These are phyloP conservation scores for Boletus huronensis DNA, from an alignment of 768 basidiomycete genomes.

Conservation along the genomic window DNA sequence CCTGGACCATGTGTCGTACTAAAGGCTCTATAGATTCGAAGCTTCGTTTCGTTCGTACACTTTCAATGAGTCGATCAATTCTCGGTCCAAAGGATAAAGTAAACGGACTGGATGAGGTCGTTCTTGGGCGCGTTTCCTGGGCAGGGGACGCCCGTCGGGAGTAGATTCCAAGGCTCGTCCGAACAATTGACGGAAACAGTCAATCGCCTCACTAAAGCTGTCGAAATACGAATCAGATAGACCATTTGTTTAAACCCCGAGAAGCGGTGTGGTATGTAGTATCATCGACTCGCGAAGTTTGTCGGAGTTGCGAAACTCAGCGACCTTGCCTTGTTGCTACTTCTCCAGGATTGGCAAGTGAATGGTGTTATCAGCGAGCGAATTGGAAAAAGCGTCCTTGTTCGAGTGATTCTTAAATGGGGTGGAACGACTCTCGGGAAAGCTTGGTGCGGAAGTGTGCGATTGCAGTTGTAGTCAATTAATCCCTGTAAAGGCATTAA, in stretches of 20 bases:
- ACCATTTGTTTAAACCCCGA: background rate
- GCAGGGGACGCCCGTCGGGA: background rate
- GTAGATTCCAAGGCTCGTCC: too few relatives aligned
- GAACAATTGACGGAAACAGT: too few relatives aligned
- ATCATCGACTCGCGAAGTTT: background rate
- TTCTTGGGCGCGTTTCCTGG: background rate
- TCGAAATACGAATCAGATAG: too few relatives aligned
- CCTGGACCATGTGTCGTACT: too few relatives aligned
- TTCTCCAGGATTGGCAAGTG: background rate
- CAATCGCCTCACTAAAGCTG: too few relatives aligned
- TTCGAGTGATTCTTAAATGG: too few relatives aligned
- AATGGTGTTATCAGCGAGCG: background rate
- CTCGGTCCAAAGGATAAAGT: too few relatives aligned
- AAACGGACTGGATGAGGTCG: too few relatives aligned
- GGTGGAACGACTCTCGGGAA: background rate
- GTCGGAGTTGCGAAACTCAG: slow-evolving; percentile 1
- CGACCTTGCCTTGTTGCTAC: background rate
- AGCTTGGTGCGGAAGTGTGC: too few relatives aligned
- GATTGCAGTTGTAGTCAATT: background rate
- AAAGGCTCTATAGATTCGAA: too few relatives aligned
- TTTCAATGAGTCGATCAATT: too few relatives aligned
- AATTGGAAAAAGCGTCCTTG: background rate
- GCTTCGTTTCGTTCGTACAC: too few relatives aligned
- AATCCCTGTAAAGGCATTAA: background rate
- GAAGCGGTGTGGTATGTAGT: background rate